Conservation (phyloP, 2,329 filamentous ascomycete species). For the Fusarium compactum region DNA sequence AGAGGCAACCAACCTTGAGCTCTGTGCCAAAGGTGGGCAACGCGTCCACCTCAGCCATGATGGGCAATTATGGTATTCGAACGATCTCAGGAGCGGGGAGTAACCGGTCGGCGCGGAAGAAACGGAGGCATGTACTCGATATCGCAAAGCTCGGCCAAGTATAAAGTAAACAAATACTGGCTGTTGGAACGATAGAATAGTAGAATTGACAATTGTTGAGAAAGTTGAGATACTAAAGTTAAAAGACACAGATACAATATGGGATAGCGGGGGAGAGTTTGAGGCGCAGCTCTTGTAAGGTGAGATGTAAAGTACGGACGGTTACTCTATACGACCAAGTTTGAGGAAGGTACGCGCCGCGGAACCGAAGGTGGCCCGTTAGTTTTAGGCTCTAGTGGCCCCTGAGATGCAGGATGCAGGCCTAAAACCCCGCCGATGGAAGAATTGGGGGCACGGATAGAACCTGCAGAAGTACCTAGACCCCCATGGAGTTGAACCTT, state of each 20-base stretch:
- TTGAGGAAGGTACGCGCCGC: slow-evolving; percentile 16
- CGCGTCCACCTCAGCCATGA: slow-evolving; percentile 85
- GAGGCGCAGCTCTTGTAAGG: slow-evolving; percentile 40
- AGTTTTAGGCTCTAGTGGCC: slow-evolving; percentile 38
- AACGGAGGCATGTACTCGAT: slow-evolving; percentile 40
- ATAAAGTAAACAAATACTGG: neutral
- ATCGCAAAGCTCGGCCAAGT: slow-evolving; percentile 11
- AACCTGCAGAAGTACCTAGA: neutral
- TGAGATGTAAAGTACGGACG: slow-evolving; percentile 8
- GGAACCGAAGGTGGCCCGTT: slow-evolving; percentile 37
- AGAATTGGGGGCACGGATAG: slow-evolving; percentile 6
- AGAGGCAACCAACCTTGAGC: slow-evolving; percentile 77
- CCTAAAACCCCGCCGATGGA: slow-evolving; percentile 46
- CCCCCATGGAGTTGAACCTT: neutral
- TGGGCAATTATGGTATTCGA: slow-evolving; percentile 37
- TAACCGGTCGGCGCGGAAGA: slow-evolving; percentile 32
- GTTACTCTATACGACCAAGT: neutral
- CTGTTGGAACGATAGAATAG: neutral
- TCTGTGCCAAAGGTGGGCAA: slow-evolving; percentile 91
- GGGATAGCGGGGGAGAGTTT: slow-evolving; percentile 32
- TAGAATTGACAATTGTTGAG: slow-evolving; percentile 19
- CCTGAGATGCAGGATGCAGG: slow-evolving; percentile 32
- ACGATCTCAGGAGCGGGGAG: slow-evolving; percentile 36
- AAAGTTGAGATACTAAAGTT: slow-evolving; percentile 30
- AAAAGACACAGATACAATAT: neutral